Conservation (phyloP, 78 protist species). For the Corallochytrium limacisporum region DNA sequence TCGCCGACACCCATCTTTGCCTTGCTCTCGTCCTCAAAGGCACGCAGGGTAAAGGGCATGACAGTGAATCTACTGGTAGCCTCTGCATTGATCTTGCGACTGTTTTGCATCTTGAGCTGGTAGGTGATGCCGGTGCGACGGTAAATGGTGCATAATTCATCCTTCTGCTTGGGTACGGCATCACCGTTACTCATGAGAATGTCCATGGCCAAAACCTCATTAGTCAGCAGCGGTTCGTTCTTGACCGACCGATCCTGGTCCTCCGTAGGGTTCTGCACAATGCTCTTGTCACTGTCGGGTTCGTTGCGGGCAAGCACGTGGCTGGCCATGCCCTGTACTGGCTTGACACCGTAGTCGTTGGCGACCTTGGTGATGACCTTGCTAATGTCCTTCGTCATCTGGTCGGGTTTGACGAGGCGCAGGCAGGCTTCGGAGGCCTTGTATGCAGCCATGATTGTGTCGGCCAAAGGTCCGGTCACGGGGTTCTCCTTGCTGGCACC, state of each 20-base stretch:
- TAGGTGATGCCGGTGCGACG: constrained; percentile 66
- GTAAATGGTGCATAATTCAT: constrained; percentile 65
- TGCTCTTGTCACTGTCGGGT: constrained; percentile 70
- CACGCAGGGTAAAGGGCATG: constrained; percentile 50
- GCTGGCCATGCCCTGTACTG: not conserved
- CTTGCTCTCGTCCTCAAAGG: constrained; percentile 51
- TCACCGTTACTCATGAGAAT: constrained; percentile 75
- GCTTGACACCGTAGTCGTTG: not conserved
- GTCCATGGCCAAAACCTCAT: constrained; percentile 66
- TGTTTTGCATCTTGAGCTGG: constrained; percentile 67
- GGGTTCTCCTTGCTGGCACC: constrained; percentile 23
- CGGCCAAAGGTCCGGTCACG: constrained; percentile 56
- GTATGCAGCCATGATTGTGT: constrained; percentile 82
- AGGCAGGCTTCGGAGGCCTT: constrained; percentile 67
- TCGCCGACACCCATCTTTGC: constrained; percentile 76
- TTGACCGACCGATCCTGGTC: constrained; percentile 31
- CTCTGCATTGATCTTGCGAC: constrained; percentile 58
- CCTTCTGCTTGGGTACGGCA: constrained; percentile 33
- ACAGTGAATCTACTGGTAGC: constrained; percentile 27
- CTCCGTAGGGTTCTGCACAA: constrained; percentile 33
- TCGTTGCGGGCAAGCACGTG: constrained; percentile 14
- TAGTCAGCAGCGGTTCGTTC: not conserved
- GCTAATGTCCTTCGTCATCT: not conserved
- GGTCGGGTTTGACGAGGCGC: constrained; percentile 3
- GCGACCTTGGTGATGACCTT: not conserved